Percentiles rank a stretch among this genome's conserved stretches.
These are phyloP conservation scores for Cylindrotheca closterium DNA, from an alignment of 108 stramenopile genomes.

Conservation along the genomic window DNA sequence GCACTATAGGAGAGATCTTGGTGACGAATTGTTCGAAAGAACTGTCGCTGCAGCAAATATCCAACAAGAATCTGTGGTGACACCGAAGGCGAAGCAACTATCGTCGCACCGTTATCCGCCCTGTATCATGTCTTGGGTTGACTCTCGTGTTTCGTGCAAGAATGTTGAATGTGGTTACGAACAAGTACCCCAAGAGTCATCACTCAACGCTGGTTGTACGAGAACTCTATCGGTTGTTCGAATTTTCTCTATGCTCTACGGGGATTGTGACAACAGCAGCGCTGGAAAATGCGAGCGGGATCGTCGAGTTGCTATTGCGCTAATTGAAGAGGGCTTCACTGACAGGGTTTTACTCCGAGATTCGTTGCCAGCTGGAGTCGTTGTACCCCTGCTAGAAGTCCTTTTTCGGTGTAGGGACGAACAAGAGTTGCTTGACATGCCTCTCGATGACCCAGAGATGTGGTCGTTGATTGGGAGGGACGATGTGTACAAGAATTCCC, in stretches of 20 bases:
- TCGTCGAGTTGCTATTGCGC: conserved; percentile 32
- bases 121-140: conserved; percentile 46
- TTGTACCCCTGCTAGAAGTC: conserved; percentile 68
- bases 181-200: conserved; percentile 16
- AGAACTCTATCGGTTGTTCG: conserved; percentile 47
- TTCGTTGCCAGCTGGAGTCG: conserved; percentile 58
- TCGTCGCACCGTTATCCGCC: conserved; percentile 28
- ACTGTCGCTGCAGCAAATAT: neutral
- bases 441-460: conserved; percentile 25
- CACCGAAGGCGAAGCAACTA: neutral
- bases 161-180: conserved; percentile 1
- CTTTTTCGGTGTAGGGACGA: conserved; percentile 52
- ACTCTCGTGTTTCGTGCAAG: conserved; percentile 12
- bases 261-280: neutral
- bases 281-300: conserved; percentile 12
- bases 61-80: neutral
- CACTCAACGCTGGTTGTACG: conserved; percentile 48
- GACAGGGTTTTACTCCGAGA: conserved; percentile 43
- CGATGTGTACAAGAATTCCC: conserved; percentile 57
- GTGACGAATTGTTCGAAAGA: conserved; percentile 11
- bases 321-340: conserved; percentile 72
- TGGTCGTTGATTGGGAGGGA: conserved; percentile 80
- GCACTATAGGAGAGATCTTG: conserved; percentile 51
- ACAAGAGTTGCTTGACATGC: neutral
- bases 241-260: conserved; percentile 35